phyloP scores from a whole-genome alignment of 495 filamentous ascomycete species.

The Daldinia caldariorum region DNA sequence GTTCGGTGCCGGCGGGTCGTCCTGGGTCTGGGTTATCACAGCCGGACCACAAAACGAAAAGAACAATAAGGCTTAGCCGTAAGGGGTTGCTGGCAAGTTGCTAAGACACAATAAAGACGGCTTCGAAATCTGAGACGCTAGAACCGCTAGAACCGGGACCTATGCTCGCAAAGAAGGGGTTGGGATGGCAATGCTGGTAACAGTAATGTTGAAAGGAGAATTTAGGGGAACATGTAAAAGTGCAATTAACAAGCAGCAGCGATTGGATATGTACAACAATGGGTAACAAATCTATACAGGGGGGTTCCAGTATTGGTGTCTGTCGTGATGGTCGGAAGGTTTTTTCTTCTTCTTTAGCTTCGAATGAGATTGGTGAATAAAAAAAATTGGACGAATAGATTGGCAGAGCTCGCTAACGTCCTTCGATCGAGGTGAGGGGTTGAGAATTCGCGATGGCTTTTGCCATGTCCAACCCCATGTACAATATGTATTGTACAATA shows the following conservation, averaged over 20 bases:
- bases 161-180: conserved; percentile 39
- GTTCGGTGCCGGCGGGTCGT: conserved; percentile 13
- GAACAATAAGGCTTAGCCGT: conserved; percentile 13
- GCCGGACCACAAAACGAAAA: conserved; percentile 16
- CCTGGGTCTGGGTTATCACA: conserved; percentile 9
- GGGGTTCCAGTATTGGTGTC: conserved; percentile 19
- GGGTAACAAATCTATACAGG: conserved; percentile 25
- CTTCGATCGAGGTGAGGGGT: conserved; percentile 40
- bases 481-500: too few species aligned
- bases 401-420: conserved; percentile 30
- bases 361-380: conserved; percentile 28
- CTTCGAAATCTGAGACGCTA: conserved; percentile 13
- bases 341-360: conserved; percentile 13
- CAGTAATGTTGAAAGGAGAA: conserved; percentile 25
- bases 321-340: conserved; percentile 33
- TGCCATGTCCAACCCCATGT: conserved; percentile 32
- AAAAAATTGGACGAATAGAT: conserved; percentile 36
- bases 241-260: conserved; percentile 7
- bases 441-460: conserved; percentile 36
- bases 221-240: conserved; percentile 23
- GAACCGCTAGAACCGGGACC: conserved; percentile 19
- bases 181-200: conserved; percentile 34
- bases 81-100: conserved; percentile 8
- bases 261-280: conserved; percentile 6
- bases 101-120: conserved; percentile 9